phyloP scores from a whole-genome alignment of 805 yeast species.

The Metschnikowia arizonensis region DNA sequence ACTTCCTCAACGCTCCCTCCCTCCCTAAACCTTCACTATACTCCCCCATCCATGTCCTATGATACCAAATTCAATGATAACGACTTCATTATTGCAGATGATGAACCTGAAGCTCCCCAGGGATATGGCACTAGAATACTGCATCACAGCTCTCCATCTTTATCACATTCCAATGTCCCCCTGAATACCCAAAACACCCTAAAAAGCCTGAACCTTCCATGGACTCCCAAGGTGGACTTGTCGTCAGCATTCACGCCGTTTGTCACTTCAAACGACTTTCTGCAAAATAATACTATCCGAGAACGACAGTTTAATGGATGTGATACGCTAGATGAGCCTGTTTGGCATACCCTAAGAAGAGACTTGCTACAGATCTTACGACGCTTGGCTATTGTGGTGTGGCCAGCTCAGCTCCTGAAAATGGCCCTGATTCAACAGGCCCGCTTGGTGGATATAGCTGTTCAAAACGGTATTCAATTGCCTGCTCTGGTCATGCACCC shows the following conservation, averaged over 20 bases:
- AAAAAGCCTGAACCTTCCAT: constrained; percentile 1
- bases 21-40: not conserved
- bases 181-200: not conserved
- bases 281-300: constrained; percentile 18
- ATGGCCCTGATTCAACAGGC: constrained; percentile 35
- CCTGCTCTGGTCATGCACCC: constrained; percentile 31
- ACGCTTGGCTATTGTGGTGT: constrained; percentile 37
- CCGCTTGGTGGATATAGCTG: constrained; percentile 33
- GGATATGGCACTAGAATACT: not conserved
- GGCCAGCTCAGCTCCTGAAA: constrained; percentile 41
- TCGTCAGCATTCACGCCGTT: constrained; percentile 18
- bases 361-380: constrained; percentile 35
- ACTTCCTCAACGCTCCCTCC: not conserved
- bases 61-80: constrained; percentile 1
- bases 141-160: not conserved
- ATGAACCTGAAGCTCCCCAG: constrained; percentile 9
- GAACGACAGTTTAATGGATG: constrained; percentile 63
- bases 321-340: constrained; percentile 71
- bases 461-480: constrained; percentile 31
- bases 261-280: constrained; percentile 12
- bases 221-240: constrained; percentile 20
- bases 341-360: constrained; percentile 47
- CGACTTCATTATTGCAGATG: constrained; percentile 37
- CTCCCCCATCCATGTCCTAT: not conserved
- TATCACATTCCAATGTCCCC: not conserved